Conservation (phyloP, 495 filamentous ascomycete species). For the Podospora comata region DNA sequence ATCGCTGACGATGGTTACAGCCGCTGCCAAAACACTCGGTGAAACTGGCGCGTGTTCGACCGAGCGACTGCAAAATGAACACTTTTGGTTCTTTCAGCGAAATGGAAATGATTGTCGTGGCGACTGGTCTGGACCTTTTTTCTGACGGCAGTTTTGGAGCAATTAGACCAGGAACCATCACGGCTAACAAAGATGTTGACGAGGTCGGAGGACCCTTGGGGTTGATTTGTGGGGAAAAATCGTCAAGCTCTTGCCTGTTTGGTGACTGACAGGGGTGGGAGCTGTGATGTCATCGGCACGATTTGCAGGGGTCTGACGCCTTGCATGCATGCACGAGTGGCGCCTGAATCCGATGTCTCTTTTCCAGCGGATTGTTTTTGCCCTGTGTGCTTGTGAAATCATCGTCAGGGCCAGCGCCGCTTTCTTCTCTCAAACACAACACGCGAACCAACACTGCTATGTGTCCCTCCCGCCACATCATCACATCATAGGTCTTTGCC, state of each 20-base stretch:
- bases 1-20: not conserved
- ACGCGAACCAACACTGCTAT: too few relatives aligned
- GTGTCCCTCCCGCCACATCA: not conserved
- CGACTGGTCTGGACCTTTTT: not conserved
- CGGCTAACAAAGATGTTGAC: not conserved
- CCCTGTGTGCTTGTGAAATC: not conserved
- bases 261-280: not conserved
- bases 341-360: not conserved
- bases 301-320: not conserved
- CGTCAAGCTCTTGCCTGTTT: not conserved
- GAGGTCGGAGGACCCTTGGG: not conserved
- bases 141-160: too few relatives aligned
- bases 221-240: not conserved
- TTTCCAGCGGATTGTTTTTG: not conserved
- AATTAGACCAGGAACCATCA: too few relatives aligned
- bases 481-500: not conserved
- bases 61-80: not conserved
- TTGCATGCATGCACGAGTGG: not conserved
- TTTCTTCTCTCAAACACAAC: not conserved
- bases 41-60: not conserved
- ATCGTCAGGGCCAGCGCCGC: not conserved
- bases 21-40: not conserved
- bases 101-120: not conserved
- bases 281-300: not conserved
- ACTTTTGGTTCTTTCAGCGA: not conserved